phyloP scores from a whole-genome alignment of 495 filamentous ascomycete species.

The Diplogelasinospora grovesii region DNA sequence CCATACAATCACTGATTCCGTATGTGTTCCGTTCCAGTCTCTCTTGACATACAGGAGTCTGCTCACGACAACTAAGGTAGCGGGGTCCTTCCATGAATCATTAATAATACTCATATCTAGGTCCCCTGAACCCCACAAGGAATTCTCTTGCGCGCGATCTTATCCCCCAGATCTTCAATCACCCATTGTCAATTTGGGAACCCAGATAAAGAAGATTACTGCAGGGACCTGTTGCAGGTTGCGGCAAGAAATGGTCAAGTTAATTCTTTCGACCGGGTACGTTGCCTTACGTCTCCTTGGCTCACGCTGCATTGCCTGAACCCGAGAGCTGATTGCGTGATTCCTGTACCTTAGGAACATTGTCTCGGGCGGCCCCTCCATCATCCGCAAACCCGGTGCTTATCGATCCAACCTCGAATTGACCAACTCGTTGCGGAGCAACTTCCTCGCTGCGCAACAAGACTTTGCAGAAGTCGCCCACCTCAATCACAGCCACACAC shows the following conservation, averaged over 20 bases:
- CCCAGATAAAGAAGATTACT: too few relatives aligned
- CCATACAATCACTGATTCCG: too few relatives aligned
- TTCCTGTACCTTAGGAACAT: constrained; percentile 58
- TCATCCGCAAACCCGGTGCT: constrained; percentile 65
- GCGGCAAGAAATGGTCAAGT: constrained; percentile 76
- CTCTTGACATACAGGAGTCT: too few relatives aligned
- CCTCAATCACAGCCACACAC: constrained; percentile 33
- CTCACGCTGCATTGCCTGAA: constrained; percentile 5
- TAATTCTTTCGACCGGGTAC: constrained; percentile 86
- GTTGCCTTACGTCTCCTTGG: constrained; percentile 13
- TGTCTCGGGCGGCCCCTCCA: constrained; percentile 68
- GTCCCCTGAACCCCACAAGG: constrained; percentile 19
- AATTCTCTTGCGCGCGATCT: constrained; percentile 2
- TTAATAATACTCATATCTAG: constrained; percentile 19
- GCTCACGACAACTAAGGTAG: too few relatives aligned
- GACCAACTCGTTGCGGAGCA: constrained; percentile 73
- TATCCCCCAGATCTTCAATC: background rate
- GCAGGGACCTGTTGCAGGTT: too few relatives aligned
- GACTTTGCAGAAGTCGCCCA: constrained; percentile 39
- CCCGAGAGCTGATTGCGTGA: constrained; percentile 17
- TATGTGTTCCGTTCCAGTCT: too few relatives aligned
- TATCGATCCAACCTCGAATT: constrained; percentile 85
- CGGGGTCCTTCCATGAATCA: constrained; percentile 24
- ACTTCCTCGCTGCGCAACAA: constrained; percentile 67
- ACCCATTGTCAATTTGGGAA: background rate